Evolutionary conservation across 768 basidiomycete genomes (phyloP), one percentile per base, ranked within the genome.

Genomic region (Lactarius hengduanensis): DNA sequence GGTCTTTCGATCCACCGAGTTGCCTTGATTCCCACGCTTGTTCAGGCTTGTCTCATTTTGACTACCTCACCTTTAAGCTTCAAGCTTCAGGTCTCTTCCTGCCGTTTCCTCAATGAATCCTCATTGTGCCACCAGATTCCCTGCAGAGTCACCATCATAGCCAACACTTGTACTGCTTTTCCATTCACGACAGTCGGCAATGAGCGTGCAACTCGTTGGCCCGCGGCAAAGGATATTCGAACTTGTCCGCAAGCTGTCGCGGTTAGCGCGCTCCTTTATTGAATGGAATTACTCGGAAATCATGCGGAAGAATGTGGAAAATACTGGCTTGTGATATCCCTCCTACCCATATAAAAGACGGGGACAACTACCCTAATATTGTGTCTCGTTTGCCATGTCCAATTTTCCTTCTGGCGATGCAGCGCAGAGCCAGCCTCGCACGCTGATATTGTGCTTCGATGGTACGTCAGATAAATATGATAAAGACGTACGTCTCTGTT

Each of bases 361-460:
- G 8, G 9, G 45, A 4, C n/a, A 22, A 15, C 9, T 41, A 41
- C 41, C 41, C 41, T 40, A 40, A n/a, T 6, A 45, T 45, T 10
- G 20, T 20, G 43, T 47, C 45, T 47, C 9, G n/a, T 47, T 10
- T 47, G 45, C n/a, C n/a, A 47, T 47, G 45, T 22, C 45, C 8
- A 10, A 22, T 22, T 47, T 22, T 47, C n/a, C n/a, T 47, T 15
- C 54, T 30, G 28, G 30, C 30, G 18, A 30, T 10, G 54, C 7
- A 1, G 8, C 11, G 20, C 16, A 8, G 20, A 22, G 61, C 34
- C 57, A 62, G 28, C 61, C 55, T 28, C 65, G 65, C 61, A 62
- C 61, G 34, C 32, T 62, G 13, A 56, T 67, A 28, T 43, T 67
- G n/a, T 67, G 65, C 61, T 67, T 67, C 45, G 65, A 67, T 47